Evolutionary conservation across 257 asterid species (phyloP), one percentile per base, ranked within the genome.

Genomic region (Capsicum rhomboideum): DNA sequence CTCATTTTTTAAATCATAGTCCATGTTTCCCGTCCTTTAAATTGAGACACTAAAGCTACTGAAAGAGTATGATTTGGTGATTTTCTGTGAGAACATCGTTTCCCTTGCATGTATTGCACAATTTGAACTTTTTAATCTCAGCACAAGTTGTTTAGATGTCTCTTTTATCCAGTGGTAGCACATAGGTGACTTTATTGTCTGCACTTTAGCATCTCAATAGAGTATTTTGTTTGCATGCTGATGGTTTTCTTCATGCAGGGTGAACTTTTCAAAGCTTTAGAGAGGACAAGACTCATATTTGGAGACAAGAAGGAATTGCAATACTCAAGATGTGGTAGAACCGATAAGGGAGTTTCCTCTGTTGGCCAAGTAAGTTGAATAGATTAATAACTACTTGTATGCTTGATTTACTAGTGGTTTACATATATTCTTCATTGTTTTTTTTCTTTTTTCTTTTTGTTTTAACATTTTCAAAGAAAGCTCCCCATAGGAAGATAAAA

Each of bases 341-440:
- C 98, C 63, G 99, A 97, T 90, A 95, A 91, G 89, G 99, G 99
- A 83, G 99, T 97, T 85, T 97, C 99, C 66, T 96, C 99, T 85
- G 94, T 93, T 87, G 98, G 99, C 78, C 99, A 97, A 89, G 99
- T 94, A 90, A 88, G 93, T 88, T 80, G 75, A 68, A 80, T 18
- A 26, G 49, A 21, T 20, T 20, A 66, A 61, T 50, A 49, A 59
- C 85, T 85, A 79, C 44, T 80, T 83, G 29, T 84, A 53, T 83
- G 71, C 67, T 53, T 53, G 82, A 29, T 66, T 80, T 37, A 53
- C 50, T 82, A 63, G 40, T 14, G 26, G 10, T 53, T 50, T 49
- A 50, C 61, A 54, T 50, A 67, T 82, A 72, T 49, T 67, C 42
- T 75, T 84, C 85, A 82, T 61, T 83, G 8, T 50, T 34, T 83